Evolutionary conservation across 2,329 filamentous ascomycete genomes (phyloP).

Genomic region (Paracamarosporium sp.): DNA sequence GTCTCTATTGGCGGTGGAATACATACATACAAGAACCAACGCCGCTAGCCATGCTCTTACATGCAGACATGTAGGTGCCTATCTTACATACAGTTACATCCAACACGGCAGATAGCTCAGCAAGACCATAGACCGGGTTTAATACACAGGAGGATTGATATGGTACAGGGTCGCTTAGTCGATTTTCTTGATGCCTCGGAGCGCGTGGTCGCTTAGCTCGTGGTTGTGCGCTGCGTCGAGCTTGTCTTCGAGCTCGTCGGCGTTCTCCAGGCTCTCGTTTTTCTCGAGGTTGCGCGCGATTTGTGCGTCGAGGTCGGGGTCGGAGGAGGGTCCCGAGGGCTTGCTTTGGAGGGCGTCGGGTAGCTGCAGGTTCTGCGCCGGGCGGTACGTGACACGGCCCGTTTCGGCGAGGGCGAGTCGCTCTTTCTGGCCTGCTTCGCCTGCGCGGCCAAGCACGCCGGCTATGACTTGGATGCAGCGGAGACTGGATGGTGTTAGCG

Average conservation of each 20-base stretch:
- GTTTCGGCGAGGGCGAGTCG: conserved; percentile 68
- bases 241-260: conserved; percentile 24
- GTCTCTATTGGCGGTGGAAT: no score
- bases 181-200: conserved; percentile 21
- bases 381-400: conserved; percentile 67
- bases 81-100: conserved; percentile 8
- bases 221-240: conserved; percentile 33
- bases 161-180: conserved; percentile 1
- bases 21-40: neutral
- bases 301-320: neutral
- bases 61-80: conserved; percentile 1
- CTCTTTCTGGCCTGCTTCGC: conserved; percentile 74
- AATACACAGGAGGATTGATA: neutral
- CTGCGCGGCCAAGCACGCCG: conserved; percentile 84
- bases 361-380: conserved; percentile 30
- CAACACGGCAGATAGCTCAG: neutral
- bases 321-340: neutral
- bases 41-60: conserved; percentile 8
- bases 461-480: conserved; percentile 82
- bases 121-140: neutral
- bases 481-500: conserved; percentile 62
- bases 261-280: conserved; percentile 17
- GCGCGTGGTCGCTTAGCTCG: conserved; percentile 24
- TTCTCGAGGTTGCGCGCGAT: neutral
- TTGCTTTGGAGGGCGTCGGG: conserved; percentile 23